Evolutionary conservation across 352 stramenopile species (phyloP).

Genomic region (Aphanomyces stellatus): DNA sequence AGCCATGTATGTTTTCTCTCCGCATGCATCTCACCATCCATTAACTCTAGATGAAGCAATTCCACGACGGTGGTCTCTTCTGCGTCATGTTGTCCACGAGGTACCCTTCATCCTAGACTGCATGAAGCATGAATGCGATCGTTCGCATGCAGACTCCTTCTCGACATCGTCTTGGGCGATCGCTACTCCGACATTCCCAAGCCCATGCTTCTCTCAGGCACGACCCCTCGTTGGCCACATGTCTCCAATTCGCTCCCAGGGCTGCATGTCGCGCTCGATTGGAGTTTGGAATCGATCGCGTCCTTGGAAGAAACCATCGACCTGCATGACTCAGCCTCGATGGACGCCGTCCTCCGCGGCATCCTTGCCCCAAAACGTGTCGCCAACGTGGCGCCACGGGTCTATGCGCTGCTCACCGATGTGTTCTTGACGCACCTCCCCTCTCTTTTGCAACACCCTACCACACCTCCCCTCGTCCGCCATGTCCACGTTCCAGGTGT

Average conservation of each 20-base stretch:
- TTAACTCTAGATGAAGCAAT: conserved; percentile 1
- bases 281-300: background rate
- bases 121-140: no score
- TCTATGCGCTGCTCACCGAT: background rate
- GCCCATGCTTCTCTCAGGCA: background rate
- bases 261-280: background rate
- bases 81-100: background rate
- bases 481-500: background rate
- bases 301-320: background rate
- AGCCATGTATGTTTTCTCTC: background rate
- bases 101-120: background rate
- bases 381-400: background rate
- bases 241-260: background rate
- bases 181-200: background rate
- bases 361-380: background rate
- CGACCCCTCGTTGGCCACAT: background rate
- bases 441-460: background rate
- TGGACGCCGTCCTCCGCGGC: background rate
- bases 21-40: background rate
- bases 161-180: background rate
- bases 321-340: background rate
- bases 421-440: background rate
- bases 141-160: no score
- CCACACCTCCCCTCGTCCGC: background rate
- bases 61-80: background rate